These are phyloP conservation scores for Cryptococcus hybrid DNA, from an alignment of 1,284 basidiomycete genomes.

Conservation along the genomic window DNA sequence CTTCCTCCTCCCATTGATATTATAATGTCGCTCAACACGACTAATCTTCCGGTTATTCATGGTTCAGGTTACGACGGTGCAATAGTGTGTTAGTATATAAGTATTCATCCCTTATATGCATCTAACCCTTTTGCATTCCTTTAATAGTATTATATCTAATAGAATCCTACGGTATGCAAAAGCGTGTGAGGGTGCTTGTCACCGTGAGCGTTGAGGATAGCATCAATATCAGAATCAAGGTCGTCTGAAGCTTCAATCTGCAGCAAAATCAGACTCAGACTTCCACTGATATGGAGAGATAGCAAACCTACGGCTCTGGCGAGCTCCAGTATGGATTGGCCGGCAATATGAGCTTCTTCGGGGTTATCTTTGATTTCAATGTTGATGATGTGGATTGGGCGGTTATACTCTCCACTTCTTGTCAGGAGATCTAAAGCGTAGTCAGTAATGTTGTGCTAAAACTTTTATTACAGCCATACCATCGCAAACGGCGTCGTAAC, in stretches of 20 bases:
- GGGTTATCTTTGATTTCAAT: constrained; percentile 99
- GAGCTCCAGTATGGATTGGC: constrained; percentile 92
- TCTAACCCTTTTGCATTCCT: too few relatives aligned
- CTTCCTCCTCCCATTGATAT: too few relatives aligned
- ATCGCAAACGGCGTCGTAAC: constrained; percentile 98
- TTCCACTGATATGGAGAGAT: neutral
- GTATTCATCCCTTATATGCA: too few relatives aligned
- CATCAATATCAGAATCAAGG: constrained; percentile 86
- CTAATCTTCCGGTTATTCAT: neutral
- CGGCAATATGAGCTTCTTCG: constrained; percentile 94
- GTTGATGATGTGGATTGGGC: constrained; percentile 94
- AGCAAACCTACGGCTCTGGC: constrained; percentile 69
- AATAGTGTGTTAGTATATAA: too few relatives aligned
- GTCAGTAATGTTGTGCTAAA: neutral
- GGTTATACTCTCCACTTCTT: constrained; percentile 88
- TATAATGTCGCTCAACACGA: constrained; percentile 9
- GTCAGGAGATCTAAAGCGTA: constrained; percentile 71
- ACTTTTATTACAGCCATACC: constrained; percentile 55
- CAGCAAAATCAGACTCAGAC: neutral
- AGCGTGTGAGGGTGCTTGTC: constrained; percentile 88
- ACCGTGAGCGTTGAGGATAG: constrained; percentile 78
- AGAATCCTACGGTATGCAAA: constrained; percentile 87
- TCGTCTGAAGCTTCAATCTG: constrained; percentile 85
- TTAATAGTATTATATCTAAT: constrained; percentile 51
- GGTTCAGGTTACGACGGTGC: too few relatives aligned